These are phyloP conservation scores for Tetrahymena borealis DNA, from an alignment of 73 alveolate species.

Conservation along the genomic window DNA sequence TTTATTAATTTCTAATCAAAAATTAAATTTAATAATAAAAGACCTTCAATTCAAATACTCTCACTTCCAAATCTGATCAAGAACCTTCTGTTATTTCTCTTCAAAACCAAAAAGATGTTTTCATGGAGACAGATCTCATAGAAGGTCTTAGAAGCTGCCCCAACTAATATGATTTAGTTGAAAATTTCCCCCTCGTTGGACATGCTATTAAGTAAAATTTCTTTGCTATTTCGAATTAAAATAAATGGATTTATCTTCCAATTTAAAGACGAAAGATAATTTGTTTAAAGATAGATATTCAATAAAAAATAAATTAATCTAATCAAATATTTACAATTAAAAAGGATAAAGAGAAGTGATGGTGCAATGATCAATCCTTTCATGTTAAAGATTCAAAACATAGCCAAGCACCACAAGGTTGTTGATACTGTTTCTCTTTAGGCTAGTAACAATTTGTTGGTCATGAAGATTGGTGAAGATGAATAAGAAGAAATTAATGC, in stretches of 20 bases:
- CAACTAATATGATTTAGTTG: slow-evolving; percentile 21
- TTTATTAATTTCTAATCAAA: no score
- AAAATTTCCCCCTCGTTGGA: slow-evolving; percentile 26
- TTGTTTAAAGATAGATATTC: no score
- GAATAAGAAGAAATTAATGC: slow-evolving; percentile 19
- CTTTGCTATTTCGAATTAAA: no score
- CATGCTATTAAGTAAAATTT: background rate
- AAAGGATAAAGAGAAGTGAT: slow-evolving; percentile 14
- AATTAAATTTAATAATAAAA: background rate
- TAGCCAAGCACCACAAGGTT: slow-evolving; percentile 10
- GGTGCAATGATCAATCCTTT: slow-evolving; percentile 30
- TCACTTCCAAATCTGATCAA: background rate
- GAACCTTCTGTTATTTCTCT: background rate
- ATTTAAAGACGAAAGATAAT: no score
- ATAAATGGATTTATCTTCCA: no score
- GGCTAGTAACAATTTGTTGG: background rate
- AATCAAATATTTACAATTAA: background rate
- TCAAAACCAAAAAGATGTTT: slow-evolving; percentile 17
- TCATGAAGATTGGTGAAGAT: slow-evolving; percentile 14
- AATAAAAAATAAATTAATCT: no score
- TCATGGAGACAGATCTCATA: slow-evolving; percentile 11
- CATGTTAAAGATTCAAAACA: background rate
- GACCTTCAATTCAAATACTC: background rate
- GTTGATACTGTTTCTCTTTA: slow-evolving; percentile 25
- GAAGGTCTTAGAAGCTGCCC: slow-evolving; percentile 4